These are phyloP conservation scores for Schwanniomyces occidentalis DNA, from an alignment of 805 yeast genomes.

Conservation along the genomic window DNA sequence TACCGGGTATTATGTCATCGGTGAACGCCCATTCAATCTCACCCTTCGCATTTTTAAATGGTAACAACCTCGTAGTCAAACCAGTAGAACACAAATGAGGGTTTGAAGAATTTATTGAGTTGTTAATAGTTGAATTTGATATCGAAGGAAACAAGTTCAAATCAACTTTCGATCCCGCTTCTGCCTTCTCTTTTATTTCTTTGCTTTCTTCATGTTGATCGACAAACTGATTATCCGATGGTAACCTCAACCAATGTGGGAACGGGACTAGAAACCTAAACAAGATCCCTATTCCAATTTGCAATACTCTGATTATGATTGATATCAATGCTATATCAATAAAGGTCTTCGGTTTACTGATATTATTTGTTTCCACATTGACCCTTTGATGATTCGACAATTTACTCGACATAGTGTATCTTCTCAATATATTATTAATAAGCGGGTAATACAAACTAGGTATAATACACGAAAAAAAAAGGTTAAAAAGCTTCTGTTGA, in stretches of 20 bases:
- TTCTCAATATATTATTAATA: too few relatives aligned
- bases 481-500: too few relatives aligned
- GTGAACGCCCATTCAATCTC: conserved; percentile 59
- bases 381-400: too few relatives aligned
- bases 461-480: too few relatives aligned
- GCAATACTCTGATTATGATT: background rate
- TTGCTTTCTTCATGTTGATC: background rate
- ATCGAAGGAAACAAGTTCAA: conserved; percentile 12
- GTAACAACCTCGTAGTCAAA: conserved; percentile 48
- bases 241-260: background rate
- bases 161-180: background rate
- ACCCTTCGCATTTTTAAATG: conserved; percentile 52
- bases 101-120: conserved; percentile 5
- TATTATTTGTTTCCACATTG: background rate
- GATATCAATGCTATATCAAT: conserved; percentile 3
- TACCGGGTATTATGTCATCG: conserved; percentile 33
- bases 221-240: background rate
- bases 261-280: background rate
- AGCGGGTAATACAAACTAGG: too few relatives aligned
- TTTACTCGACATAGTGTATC: too few relatives aligned
- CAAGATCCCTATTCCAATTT: background rate
- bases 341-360: conserved; percentile 1
- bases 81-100: conserved; percentile 51
- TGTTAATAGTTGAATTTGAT: conserved; percentile 4
- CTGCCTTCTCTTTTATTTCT: background rate